A percentile compares a stretch with the other conserved stretches of the same genome.
These are phyloP conservation scores for Pholiota adiposa DNA, from an alignment of 1,284 basidiomycete genomes.

Conservation along the genomic window DNA sequence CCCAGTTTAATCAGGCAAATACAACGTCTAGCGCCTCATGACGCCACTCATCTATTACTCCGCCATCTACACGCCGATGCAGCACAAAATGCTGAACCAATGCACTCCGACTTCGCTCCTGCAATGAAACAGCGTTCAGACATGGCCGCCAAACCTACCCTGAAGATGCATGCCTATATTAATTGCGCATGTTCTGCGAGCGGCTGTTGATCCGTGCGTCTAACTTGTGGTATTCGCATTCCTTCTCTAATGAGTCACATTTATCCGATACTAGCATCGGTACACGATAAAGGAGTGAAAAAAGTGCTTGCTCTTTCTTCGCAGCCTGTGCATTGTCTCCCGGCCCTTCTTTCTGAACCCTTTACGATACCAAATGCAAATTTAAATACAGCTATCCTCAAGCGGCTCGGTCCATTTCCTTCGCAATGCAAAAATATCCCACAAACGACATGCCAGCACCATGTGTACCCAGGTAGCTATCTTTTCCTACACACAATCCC, in stretches of 20 bases:
- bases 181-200: background rate
- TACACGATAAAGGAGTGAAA: background rate
- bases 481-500: background rate
- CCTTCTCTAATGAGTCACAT: background rate
- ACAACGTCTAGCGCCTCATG: background rate
- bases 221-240: background rate
- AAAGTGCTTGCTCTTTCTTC: background rate
- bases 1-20: background rate
- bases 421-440: background rate
- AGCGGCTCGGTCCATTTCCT: background rate
- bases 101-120: background rate
- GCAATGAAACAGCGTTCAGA: background rate
- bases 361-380: background rate
- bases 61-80: background rate
- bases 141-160: background rate
- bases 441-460: background rate
- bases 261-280: background rate
- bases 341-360: background rate
- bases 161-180: background rate
- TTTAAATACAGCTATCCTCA: background rate
- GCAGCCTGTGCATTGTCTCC: background rate
- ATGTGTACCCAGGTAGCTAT: background rate
- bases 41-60: background rate
- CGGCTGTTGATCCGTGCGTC: background rate
- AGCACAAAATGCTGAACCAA: background rate